Base-by-base conservation (phyloP, 768 basidiomycete species). In the Chalciporus chontae region DNA sequence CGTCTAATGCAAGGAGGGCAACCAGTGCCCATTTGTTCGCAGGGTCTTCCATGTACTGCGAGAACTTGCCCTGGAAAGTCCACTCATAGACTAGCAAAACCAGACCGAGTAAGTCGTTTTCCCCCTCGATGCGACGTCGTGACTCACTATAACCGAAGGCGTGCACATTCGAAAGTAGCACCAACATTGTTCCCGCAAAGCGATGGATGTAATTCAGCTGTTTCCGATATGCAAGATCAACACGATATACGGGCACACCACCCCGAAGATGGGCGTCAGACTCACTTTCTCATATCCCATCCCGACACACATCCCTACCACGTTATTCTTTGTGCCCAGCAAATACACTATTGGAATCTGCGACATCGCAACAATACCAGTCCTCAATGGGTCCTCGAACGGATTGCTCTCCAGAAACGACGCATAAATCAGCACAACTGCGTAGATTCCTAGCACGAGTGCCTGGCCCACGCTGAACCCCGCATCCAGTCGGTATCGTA, bases 121-220 rank as follows among this genome's bases (percentile, higher is more conserved):
- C 4, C 13, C 5, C 19, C 47, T 19, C 11, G 15, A 42, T 21
- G 31, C 41, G 17, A 21, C 17, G 8, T 26, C 2, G 32, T 7
- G 8, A 57, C 69, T 52, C 47, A 71, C 78, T 56, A 57, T 69
- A 79, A 5, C 72, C 69, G 17, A 75, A 1, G 19, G 63, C 65
- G 45, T 79, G 78, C 1, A 78, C 51, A 23, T 78, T 71, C 5
- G 70, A 64, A 9, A 71, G 62, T 19, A 78, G 23, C 18, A 73
- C 68, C 23, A 77, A 42, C 48, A 77, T 50, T 5, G 68, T 51
- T 13, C 82, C 81, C 1, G 70, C 65, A 60, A 74, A 77, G n/a
- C 80, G 78, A 59, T 83, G 81, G 21, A 83, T 60, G 60, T 69
- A 79, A 61, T 80, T 80, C 49, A 78, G 60, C 73, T 80, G 53